Base-by-base conservation (phyloP, 306 rosid genomes). In the Betula pendula region DNA sequence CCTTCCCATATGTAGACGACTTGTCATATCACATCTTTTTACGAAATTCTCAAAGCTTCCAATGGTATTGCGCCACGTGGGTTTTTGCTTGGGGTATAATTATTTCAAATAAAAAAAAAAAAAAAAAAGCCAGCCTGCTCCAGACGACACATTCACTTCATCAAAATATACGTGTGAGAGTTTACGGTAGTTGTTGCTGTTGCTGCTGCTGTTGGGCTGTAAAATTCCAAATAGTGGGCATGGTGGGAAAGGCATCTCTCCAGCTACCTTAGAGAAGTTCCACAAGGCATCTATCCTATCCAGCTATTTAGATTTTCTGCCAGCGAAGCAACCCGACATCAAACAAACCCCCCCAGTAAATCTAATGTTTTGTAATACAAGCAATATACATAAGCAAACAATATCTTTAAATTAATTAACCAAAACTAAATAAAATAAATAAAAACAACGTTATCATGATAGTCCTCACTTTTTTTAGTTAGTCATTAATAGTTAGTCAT, bases 161-260 rank as follows among this genome's bases (percentile, higher is more conserved):
- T 38, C 42, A 5, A 38, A 5, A 67, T 59, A 48, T 59, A 33
- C 33, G 55, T 11, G 40, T 0, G 22, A 45, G 67, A n/a, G n/a
- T 59, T 70, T 70, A 74, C 59, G 62, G 62, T 27, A 55, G 81
- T 35, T 77, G 87, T 80, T n/a, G n/a, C n/a, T n/a, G n/a, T n/a
- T n/a, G n/a, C n/a, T n/a, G n/a, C n/a, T 76, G 83, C 63, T 83
- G 79, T 49, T 77, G 58, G 89, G 86, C 72, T 83, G 88, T 85
- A 85, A 85, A 88, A 88, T 86, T 85, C 85, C 84, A 69, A 79
- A 43, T 68, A 58, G 85, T 74, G 85, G 87, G 76, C 75, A 85
- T 74, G 78, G 85, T 90, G 89, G 88, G 84, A 77, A 78, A 76
- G 85, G 89, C 87, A 86, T 90, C 88, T 87, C 13, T 69, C 67